phyloP scores from a whole-genome alignment of 2,329 filamentous ascomycete species.

The Cucurbitaria berberidis region DNA sequence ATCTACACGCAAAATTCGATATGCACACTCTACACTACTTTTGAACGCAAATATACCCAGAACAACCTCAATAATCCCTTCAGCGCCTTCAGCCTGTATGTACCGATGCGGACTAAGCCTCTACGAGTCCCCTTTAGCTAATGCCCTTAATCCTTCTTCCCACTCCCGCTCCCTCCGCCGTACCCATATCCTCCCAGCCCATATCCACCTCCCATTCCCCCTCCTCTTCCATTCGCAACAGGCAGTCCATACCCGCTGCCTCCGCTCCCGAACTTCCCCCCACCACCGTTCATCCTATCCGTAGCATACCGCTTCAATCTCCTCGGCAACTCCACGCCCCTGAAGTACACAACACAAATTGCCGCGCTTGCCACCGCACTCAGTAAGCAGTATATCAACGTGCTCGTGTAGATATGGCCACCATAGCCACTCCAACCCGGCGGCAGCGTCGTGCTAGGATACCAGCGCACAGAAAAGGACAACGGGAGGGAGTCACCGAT shows the following conservation, averaged over 20 bases:
- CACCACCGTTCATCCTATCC: constrained; percentile 54
- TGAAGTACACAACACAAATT: constrained; percentile 61
- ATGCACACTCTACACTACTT: background rate
- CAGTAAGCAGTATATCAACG: constrained; percentile 57
- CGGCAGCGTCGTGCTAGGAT: constrained; percentile 74
- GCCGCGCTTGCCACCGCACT: constrained; percentile 56
- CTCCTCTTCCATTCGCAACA: constrained; percentile 39
- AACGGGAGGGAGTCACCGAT: constrained; percentile 87
- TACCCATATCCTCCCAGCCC: constrained; percentile 53
- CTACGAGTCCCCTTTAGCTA: background rate
- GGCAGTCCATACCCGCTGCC: constrained; percentile 41
- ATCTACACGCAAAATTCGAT: background rate
- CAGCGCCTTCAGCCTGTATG: background rate
- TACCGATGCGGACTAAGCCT: too few relatives aligned
- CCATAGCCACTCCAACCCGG: constrained; percentile 59
- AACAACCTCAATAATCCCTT: background rate
- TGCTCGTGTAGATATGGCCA: constrained; percentile 58
- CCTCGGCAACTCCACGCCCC: constrained; percentile 59
- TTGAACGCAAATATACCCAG: background rate
- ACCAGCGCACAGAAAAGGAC: constrained; percentile 84
- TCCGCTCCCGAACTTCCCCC: constrained; percentile 47
- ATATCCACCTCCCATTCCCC: constrained; percentile 45
- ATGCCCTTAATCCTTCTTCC: constrained; percentile 50
- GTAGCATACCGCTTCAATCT: constrained; percentile 63
- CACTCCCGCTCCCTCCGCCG: constrained; percentile 47